A percentile compares a stretch with the other conserved stretches of the same genome.
Conservation (phyloP, 2,329 filamentous ascomycete genomes). For the Calonectria pseudoreteaudii region DNA sequence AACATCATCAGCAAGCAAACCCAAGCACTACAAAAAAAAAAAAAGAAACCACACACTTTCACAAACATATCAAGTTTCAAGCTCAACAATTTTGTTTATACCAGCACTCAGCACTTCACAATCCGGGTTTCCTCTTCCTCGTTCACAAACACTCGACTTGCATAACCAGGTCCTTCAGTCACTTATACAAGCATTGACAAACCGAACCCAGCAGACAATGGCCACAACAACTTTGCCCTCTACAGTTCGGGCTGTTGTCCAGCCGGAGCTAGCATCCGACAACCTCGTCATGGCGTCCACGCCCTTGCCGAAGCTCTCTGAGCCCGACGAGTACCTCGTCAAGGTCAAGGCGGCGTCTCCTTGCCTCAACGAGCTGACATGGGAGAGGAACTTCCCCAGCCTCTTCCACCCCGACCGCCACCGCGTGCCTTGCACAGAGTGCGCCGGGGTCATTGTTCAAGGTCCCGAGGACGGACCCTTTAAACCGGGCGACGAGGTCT, state of each 20-base stretch:
- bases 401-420: constrained; percentile 37
- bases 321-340: constrained; percentile 45
- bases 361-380: constrained; percentile 48
- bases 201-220: neutral
- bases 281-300: constrained; percentile 32
- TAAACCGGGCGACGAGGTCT: constrained; percentile 50
- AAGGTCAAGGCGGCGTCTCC: constrained; percentile 48
- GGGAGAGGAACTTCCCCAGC: constrained; percentile 40
- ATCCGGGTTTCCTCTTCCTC: neutral
- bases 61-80: neutral
- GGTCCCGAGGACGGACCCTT: constrained; percentile 47
- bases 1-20: neutral
- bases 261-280: constrained; percentile 34
- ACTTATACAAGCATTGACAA: neutral
- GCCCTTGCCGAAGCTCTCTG: constrained; percentile 36
- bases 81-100: neutral
- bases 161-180: neutral
- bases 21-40: too few relatives aligned
- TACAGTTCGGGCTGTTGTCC: constrained; percentile 40
- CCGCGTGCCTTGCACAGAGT: constrained; percentile 52
- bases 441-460: constrained; percentile 52
- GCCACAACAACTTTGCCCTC: constrained; percentile 20
- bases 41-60: neutral
- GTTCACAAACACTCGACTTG: neutral
- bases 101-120: neutral